Percentiles rank a stretch among this genome's conserved stretches.
Evolutionary conservation across 139 green algal species (phyloP).

Genomic region (Penium margaritaceum): DNA sequence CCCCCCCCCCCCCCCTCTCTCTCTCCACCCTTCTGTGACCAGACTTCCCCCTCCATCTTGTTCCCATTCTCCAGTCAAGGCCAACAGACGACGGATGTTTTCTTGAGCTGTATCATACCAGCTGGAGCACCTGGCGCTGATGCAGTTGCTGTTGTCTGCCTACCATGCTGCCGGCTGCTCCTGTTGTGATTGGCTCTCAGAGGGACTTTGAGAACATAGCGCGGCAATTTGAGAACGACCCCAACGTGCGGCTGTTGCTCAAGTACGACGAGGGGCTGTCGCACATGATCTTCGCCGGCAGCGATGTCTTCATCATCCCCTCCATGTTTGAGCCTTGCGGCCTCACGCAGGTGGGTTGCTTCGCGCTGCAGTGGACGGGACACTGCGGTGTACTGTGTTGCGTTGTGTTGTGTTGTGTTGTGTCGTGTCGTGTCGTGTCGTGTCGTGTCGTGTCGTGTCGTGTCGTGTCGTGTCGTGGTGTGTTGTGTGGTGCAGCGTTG

Average conservation of each 20-base stretch:
- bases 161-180: not conserved
- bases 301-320: constrained; percentile 88
- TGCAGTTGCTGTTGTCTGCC: too few relatives aligned
- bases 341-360: constrained; percentile 47
- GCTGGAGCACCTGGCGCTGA: too few relatives aligned
- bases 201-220: constrained; percentile 48
- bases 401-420: constrained; percentile 3
- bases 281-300: constrained; percentile 87
- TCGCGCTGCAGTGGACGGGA: not conserved
- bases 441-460: too few relatives aligned
- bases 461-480: too few relatives aligned
- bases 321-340: constrained; percentile 81
- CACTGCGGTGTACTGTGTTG: not conserved
- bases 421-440: not conserved
- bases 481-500: too few relatives aligned
- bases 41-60: not conserved
- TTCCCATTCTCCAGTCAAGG: too few relatives aligned
- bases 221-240: constrained; percentile 57
- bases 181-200: not conserved
- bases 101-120: too few relatives aligned
- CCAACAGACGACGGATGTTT: too few relatives aligned
- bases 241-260: constrained; percentile 57
- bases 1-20: constrained; percentile 72
- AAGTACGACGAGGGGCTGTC: constrained; percentile 90
- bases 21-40: not conserved